Evolutionary conservation across 768 basidiomycete genomes (phyloP).

Genomic region (Lentinula raphanica): DNA sequence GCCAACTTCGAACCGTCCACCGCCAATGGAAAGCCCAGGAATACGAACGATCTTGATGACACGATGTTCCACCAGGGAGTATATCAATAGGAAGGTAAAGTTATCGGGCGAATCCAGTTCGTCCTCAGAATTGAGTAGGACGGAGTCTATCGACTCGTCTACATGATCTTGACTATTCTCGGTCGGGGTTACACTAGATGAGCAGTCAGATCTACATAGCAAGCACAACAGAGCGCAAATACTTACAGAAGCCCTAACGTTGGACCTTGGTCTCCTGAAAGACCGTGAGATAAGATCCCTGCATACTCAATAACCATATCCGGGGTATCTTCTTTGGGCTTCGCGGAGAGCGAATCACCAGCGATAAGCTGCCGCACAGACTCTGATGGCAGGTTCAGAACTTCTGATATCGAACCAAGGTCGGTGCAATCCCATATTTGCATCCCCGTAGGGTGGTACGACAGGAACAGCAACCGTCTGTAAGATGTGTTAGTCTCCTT

Average conservation of each 20-base stretch:
- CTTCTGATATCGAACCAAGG: constrained; percentile 43
- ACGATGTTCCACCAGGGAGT: constrained; percentile 2
- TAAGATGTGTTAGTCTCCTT: not conserved
- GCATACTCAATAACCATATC: constrained; percentile 1
- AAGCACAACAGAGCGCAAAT: not conserved
- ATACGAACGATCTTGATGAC: constrained; percentile 34
- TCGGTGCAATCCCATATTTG: constrained; percentile 57
- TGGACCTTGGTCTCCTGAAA: not conserved
- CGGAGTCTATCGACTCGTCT: constrained; percentile 4
- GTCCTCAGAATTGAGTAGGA: not conserved
- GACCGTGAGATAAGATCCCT: not conserved
- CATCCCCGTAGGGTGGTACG: constrained; percentile 42
- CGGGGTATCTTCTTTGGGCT: not conserved
- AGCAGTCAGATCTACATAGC: not conserved
- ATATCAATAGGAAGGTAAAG: not conserved
- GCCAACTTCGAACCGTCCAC: constrained; percentile 37
- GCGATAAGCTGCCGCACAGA: not conserved
- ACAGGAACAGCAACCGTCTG: constrained; percentile 48
- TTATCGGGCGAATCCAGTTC: not conserved
- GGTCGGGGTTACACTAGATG: constrained; percentile 1
- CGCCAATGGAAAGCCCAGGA: constrained; percentile 29
- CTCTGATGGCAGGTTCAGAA: constrained; percentile 39
- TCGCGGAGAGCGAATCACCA: not conserved
- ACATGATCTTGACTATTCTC: constrained; percentile 1
- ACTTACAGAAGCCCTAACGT: constrained; percentile 3